A percentile compares a stretch with the other conserved stretches of the same genome.
Evolutionary conservation across 1,284 basidiomycete genomes (phyloP).

Genomic region (Cryptococcus deneoformans): DNA sequence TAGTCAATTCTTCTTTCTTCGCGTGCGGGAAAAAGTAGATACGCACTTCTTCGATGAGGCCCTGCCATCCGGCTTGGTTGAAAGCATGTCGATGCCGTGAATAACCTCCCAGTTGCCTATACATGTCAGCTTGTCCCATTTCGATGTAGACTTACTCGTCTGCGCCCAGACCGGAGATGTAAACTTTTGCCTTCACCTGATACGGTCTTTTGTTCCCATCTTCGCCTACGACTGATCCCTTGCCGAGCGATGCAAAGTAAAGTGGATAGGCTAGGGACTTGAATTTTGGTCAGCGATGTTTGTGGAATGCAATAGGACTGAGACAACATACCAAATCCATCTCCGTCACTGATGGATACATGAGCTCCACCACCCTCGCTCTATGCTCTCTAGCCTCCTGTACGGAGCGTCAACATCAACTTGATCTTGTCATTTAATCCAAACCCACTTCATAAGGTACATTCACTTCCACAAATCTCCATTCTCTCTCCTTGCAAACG

Average conservation of each 20-base stretch:
- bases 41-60: slow-evolving; percentile 73
- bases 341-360: slow-evolving; percentile 77
- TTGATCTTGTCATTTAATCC: not conserved
- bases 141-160: slow-evolving; percentile 61
- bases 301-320: slow-evolving; percentile 36
- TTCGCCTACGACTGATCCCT: slow-evolving; percentile 57
- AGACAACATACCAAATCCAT: slow-evolving; percentile 84
- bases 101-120: slow-evolving; percentile 81
- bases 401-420: not conserved
- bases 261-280: slow-evolving; percentile 88
- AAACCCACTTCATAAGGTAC: slow-evolving; percentile 69
- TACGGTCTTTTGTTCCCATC: slow-evolving; percentile 63
- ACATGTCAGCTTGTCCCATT: not conserved
- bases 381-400: slow-evolving; percentile 66
- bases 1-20: not conserved
- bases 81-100: slow-evolving; percentile 81
- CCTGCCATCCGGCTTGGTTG: slow-evolving; percentile 63
- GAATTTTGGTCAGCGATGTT: slow-evolving; percentile 56
- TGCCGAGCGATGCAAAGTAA: slow-evolving; percentile 84
- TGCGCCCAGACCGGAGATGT: slow-evolving; percentile 89
- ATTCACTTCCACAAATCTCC: slow-evolving; percentile 91
- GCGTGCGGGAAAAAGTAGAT: not conserved
- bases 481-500: slow-evolving; percentile 69
- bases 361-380: slow-evolving; percentile 63
- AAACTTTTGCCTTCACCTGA: slow-evolving; percentile 70